A percentile compares a stretch with the other conserved stretches of the same genome.
phyloP scores from a whole-genome alignment of 2,329 filamentous ascomycete genomes.

The Acephala macrosclerotiorum region DNA sequence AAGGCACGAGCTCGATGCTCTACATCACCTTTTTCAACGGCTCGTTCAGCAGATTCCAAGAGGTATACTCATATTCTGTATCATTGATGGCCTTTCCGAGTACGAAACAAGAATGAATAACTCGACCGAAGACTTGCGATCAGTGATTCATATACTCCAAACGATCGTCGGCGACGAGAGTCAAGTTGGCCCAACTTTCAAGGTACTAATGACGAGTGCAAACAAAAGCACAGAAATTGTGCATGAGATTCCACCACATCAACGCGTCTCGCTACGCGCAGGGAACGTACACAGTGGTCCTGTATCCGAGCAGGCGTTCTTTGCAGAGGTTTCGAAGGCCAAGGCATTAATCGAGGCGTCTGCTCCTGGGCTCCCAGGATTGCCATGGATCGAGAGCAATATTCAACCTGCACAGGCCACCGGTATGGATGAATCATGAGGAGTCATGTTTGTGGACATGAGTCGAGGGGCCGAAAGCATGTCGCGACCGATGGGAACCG shows the following conservation, averaged over 20 bases:
- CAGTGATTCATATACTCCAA: not conserved
- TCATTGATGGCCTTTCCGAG: conserved; percentile 4
- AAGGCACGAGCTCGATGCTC: not conserved
- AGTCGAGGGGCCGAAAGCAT: not conserved
- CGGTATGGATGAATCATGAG: not conserved
- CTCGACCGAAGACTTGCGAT: not conserved
- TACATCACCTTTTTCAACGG: conserved; percentile 1
- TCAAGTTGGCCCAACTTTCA: not conserved
- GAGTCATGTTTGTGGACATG: not conserved
- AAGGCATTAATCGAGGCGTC: not conserved
- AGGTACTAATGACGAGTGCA: conserved; percentile 3
- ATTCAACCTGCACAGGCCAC: not conserved
- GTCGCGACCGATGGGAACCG: not conserved
- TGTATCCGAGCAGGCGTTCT: not conserved
- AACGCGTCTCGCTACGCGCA: not conserved
- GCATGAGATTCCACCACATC: not conserved
- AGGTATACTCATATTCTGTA: not conserved
- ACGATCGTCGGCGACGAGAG: not conserved
- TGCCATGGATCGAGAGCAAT: not conserved
- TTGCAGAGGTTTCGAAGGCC: not conserved
- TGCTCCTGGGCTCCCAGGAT: not conserved
- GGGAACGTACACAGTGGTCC: not conserved
- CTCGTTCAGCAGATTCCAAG: conserved; percentile 1
- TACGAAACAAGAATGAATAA: conserved; percentile 6
- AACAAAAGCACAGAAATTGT: conserved; percentile 6